These are phyloP conservation scores for Ligustrum vulgare DNA, from an alignment of 257 asterid species.

Conservation along the genomic window DNA sequence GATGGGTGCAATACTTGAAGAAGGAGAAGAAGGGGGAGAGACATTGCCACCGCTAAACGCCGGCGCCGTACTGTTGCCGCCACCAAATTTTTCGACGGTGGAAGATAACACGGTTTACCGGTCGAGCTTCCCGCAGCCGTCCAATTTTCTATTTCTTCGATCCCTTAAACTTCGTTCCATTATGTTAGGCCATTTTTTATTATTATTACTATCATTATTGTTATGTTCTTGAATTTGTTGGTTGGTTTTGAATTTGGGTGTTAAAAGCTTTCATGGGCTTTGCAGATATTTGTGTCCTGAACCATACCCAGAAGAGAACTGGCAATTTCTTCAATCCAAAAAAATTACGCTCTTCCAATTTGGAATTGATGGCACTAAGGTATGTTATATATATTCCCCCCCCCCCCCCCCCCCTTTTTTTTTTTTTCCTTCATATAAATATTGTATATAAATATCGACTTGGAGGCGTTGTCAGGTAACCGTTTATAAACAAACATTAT, in stretches of 20 bases:
- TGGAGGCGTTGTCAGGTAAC: too few species aligned
- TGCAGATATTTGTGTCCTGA: slow-evolving; percentile 49
- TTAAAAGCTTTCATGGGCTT: background rate
- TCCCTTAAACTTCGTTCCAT: slow-evolving; percentile 43
- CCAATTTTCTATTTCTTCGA: slow-evolving; percentile 38
- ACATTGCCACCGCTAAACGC: background rate
- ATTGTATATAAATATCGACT: too few species aligned
- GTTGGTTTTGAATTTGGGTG: background rate
- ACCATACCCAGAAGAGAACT: slow-evolving; percentile 46
- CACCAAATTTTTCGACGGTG: slow-evolving; percentile 38
- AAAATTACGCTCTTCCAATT: slow-evolving; percentile 43
- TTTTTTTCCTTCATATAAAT: background rate
- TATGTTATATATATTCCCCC: background rate
- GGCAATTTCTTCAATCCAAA: slow-evolving; percentile 36
- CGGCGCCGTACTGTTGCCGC: slow-evolving; percentile 26
- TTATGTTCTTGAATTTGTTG: background rate
- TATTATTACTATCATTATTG: too few species aligned
- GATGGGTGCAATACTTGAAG: slow-evolving; percentile 41
- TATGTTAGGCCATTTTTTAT: slow-evolving; percentile 25
- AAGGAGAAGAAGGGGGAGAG: slow-evolving; percentile 16
- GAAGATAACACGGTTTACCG: slow-evolving; percentile 46
- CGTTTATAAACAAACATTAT: background rate
- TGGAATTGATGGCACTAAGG: slow-evolving; percentile 55
- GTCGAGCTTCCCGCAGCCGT: slow-evolving; percentile 45
- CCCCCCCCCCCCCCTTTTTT: background rate